Conservation (phyloP, 192 early-diverging fungal genomes). For the Geranomyces michiganensis region DNA sequence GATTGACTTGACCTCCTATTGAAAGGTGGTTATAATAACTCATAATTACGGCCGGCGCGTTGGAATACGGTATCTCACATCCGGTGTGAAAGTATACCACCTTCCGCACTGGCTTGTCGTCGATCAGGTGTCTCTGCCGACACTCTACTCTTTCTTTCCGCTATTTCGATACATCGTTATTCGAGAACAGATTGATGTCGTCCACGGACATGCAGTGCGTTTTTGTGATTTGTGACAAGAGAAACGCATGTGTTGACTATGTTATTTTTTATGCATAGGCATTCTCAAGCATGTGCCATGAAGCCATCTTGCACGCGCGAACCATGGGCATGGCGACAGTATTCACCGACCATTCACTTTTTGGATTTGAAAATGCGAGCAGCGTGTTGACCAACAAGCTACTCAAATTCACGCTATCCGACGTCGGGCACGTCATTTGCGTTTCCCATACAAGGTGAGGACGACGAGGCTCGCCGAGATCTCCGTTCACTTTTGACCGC, state of each 20-base stretch:
- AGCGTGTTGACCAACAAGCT: constrained; percentile 96
- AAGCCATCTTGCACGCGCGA: constrained; percentile 91
- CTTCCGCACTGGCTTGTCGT: constrained; percentile 82
- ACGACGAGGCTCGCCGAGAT: background rate
- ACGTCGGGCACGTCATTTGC: constrained; percentile 96
- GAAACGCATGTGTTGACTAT: background rate
- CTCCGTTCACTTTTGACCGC: too few relatives aligned
- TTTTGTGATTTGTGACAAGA: background rate
- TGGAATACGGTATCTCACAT: constrained; percentile 89
- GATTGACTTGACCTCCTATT: too few relatives aligned
- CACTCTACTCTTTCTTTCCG: constrained; percentile 82
- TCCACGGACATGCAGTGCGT: constrained; percentile 86
- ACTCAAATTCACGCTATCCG: constrained; percentile 94
- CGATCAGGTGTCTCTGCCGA: constrained; percentile 88
- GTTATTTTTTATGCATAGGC: constrained; percentile 43
- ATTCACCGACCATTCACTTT: constrained; percentile 97
- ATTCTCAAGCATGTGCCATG: constrained; percentile 92
- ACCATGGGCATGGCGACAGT: constrained; percentile 93
- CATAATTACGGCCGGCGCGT: constrained; percentile 76
- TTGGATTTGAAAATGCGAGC: constrained; percentile 94
- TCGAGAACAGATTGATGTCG: constrained; percentile 88
- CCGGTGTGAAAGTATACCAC: constrained; percentile 95
- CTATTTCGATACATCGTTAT: constrained; percentile 89
- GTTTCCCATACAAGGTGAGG: constrained; percentile 90
- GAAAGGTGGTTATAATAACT: constrained; percentile 84